These are phyloP conservation scores for Moricandia moricandioides DNA, from an alignment of 345 rosid species.

Conservation along the genomic window DNA sequence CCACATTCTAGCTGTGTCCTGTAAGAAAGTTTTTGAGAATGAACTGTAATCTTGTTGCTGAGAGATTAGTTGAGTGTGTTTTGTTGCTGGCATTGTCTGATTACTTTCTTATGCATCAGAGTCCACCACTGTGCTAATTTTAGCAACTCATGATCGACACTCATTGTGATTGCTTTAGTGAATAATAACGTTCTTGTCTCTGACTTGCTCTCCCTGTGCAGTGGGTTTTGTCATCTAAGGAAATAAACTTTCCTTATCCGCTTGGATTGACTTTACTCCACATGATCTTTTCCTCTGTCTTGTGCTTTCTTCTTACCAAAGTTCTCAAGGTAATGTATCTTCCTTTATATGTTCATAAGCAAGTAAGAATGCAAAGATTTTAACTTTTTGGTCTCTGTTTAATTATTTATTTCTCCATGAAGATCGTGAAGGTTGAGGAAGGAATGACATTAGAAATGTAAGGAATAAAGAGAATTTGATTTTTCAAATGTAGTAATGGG, in stretches of 20 bases:
- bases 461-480: slow-evolving; percentile 36
- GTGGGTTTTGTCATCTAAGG: slow-evolving; percentile 98
- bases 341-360: not conserved
- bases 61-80: not conserved
- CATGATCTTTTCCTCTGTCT: slow-evolving; percentile 84
- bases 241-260: slow-evolving; percentile 93
- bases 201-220: slow-evolving; percentile 41
- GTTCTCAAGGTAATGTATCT: slow-evolving; percentile 64
- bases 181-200: slow-evolving; percentile 10
- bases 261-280: slow-evolving; percentile 96
- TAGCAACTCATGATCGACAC: not conserved
- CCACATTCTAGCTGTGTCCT: not conserved
- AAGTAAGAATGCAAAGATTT: not conserved
- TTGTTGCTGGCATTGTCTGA: not conserved
- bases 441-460: slow-evolving; percentile 97
- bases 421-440: slow-evolving; percentile 86
- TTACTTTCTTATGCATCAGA: slow-evolving; percentile 2
- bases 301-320: slow-evolving; percentile 81
- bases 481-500: not conserved
- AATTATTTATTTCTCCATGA: slow-evolving; percentile 17
- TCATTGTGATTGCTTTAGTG: not conserved
- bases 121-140: not conserved
- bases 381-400: slow-evolving; percentile 1
- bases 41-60: not conserved
- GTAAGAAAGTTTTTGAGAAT: not conserved